A percentile compares a stretch with the other conserved stretches of the same genome.
Evolutionary conservation across 805 yeast species (phyloP).

Genomic region (Yarrowia phangngaensis): DNA sequence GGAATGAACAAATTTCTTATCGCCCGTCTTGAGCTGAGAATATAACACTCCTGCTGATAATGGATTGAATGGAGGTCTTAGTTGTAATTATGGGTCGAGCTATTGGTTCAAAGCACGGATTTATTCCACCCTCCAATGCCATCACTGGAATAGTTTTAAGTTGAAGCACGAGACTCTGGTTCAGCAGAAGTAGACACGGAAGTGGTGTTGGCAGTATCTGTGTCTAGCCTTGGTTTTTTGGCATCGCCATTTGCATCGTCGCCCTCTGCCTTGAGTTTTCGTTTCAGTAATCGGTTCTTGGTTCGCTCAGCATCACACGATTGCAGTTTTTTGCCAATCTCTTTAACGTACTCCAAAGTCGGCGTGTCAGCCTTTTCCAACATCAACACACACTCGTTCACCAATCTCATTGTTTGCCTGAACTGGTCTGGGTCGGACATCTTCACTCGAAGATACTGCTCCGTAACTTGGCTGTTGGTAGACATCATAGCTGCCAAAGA

Average conservation of each 20-base stretch:
- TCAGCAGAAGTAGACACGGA: too few species aligned
- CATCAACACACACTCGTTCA: slow-evolving; percentile 35
- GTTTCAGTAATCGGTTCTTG: slow-evolving; percentile 5
- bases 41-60: too few species aligned
- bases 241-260: not conserved
- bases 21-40: too few species aligned
- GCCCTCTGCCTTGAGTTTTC: slow-evolving; percentile 16
- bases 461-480: slow-evolving; percentile 59
- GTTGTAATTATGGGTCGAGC: too few species aligned
- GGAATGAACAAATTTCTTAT: too few species aligned
- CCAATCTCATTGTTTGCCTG: slow-evolving; percentile 29
- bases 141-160: too few species aligned
- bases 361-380: slow-evolving; percentile 31
- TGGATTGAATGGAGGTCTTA: too few species aligned
- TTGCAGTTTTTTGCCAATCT: slow-evolving; percentile 40
- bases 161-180: not conserved
- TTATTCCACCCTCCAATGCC: too few species aligned
- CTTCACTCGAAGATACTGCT: slow-evolving; percentile 63
- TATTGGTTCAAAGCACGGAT: too few species aligned
- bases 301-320: slow-evolving; percentile 28
- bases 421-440: slow-evolving; percentile 41
- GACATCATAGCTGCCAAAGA: slow-evolving; percentile 81
- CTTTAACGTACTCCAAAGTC: slow-evolving; percentile 38
- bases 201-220: slow-evolving; percentile 12
- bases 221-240: slow-evolving; percentile 13